A percentile compares a stretch with the other conserved stretches of the same genome.
These are phyloP conservation scores for Sporothrix euskadiensis DNA, from an alignment of 2,329 filamentous ascomycete species.

Conservation along the genomic window DNA sequence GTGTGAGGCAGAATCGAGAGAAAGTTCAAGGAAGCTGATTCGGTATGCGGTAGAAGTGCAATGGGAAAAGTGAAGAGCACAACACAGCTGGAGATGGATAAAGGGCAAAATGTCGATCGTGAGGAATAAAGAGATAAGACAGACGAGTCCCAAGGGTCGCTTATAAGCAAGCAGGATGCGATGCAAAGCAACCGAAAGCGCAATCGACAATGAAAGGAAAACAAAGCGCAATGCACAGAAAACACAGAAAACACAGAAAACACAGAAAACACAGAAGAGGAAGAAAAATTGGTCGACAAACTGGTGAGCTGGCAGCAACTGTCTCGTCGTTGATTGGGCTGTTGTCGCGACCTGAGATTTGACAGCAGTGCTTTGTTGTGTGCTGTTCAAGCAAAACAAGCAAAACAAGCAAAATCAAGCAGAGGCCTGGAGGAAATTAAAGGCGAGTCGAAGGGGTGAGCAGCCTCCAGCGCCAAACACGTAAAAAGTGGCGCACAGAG, in stretches of 20 bases:
- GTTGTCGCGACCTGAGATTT: constrained; percentile 25
- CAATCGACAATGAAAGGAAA: constrained; percentile 15
- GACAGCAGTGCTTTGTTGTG: neutral
- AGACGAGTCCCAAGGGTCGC: neutral
- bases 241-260: constrained; percentile 1
- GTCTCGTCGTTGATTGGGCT: constrained; percentile 26
- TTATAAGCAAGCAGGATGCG: constrained; percentile 7
- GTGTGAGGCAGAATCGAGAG: neutral
- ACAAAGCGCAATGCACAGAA: constrained; percentile 17
- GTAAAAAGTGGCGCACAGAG: constrained; percentile 20
- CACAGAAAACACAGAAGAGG: neutral
- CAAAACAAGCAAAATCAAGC: constrained; percentile 21
- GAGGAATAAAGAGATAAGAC: constrained; percentile 19
- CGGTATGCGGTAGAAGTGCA: neutral
- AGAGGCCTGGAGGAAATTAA: constrained; percentile 27
- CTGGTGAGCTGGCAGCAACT: constrained; percentile 7
- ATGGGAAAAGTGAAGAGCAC: neutral
- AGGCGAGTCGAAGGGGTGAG: constrained; percentile 20
- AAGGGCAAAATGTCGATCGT: constrained; percentile 6
- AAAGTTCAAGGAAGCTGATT: neutral
- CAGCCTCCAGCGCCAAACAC: constrained; percentile 21
- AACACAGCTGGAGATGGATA: constrained; percentile 1
- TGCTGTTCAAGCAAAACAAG: neutral
- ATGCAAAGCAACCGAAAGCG: neutral
- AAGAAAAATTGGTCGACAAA: constrained; percentile 6